phyloP scores from a whole-genome alignment of 2,329 filamentous ascomycete species.

The Pseudocercospora pini-densiflorae region DNA sequence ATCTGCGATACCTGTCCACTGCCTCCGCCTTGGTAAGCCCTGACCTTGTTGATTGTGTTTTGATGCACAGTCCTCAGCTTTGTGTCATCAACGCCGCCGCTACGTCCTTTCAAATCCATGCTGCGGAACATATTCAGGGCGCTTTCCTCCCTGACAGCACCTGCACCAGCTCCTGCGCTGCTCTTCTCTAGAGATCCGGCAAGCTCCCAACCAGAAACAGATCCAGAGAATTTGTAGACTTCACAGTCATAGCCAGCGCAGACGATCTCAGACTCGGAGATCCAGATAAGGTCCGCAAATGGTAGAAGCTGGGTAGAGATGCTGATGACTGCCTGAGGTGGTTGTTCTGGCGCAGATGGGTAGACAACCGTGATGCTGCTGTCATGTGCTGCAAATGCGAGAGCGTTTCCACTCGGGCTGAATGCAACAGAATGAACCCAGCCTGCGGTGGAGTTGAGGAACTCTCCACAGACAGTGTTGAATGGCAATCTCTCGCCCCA shows the following conservation, averaged over 20 bases:
- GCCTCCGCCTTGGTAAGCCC: conserved; percentile 68
- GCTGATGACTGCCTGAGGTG: conserved; percentile 86
- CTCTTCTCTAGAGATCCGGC: conserved; percentile 76
- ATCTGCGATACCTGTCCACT: conserved; percentile 67
- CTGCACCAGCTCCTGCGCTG: conserved; percentile 41
- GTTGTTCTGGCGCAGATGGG: conserved; percentile 86
- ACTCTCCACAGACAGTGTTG: conserved; percentile 98
- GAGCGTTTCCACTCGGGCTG: conserved; percentile 87
- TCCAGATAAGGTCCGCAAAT: conserved; percentile 93
- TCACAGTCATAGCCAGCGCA: conserved; percentile 90
- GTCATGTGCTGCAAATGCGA: conserved; percentile 94
- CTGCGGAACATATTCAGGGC: conserved; percentile 98
- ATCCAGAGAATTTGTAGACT: conserved; percentile 85
- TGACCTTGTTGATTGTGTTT: conserved; percentile 88
- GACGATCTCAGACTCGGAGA: conserved; percentile 87
- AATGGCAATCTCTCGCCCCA: conserved; percentile 98
- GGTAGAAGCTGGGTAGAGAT: conserved; percentile 88
- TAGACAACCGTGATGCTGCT: conserved; percentile 97
- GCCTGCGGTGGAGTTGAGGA: conserved; percentile 90
- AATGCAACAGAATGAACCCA: conserved; percentile 96
- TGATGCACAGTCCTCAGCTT: conserved; percentile 95
- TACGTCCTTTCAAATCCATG: conserved; percentile 97
- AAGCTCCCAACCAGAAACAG: conserved; percentile 80
- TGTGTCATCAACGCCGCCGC: conserved; percentile 76
- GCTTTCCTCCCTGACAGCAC: conserved; percentile 75